Base-by-base conservation (phyloP, 208 protist genomes). In the Strigomonas oncopelti region DNA sequence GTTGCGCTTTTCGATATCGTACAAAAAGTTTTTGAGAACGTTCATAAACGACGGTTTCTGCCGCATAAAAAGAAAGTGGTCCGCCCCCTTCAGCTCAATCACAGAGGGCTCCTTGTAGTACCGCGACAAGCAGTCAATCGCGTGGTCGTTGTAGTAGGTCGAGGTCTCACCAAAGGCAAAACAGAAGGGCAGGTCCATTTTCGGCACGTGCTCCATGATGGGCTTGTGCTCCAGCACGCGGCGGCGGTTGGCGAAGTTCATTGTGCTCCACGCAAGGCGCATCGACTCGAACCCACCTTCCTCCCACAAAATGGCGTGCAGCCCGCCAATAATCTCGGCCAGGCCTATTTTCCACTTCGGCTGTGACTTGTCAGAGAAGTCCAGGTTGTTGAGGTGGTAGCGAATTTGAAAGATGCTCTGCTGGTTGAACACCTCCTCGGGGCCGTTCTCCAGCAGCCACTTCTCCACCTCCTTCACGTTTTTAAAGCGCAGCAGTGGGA, bases 1-100 rank as follows among this genome's bases (percentile, higher is more conserved):
- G 61, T 69, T 63, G 3, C 27, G 54, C 46, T 74, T 36, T 59
- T 81, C 75, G 20, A 77, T 18, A 20, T 66, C 59, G 52, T 78
- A 70, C 31, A 69, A 65, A 71, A 82, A 74, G 54, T 68, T 60
- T 34, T 59, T 55, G 28, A 82, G 56, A 8, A 67, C 45, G 22
- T 75, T 25, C 66, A 69, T 69, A 59, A 83, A 83, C 27, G 65
- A 45, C 16, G 52, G 68, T 51, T 80, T 81, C 54, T 77, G 67
- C 51, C 52, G 54, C 71, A 85, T 81, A 29, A 80, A 80, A n/a
- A 81, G 45, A 58, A 86, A 81, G 68, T 86, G 81, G 27, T 76
- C 72, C 0, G 74, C 46, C 14, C 72, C 70, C 27, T 71, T 69
- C 67, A 86, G 57, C 54, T 78, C 72, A 52, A 77, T 31, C n/a